A percentile compares a stretch with the other conserved stretches of the same genome.
phyloP scores from a whole-genome alignment of 371 early-diverging fungal species.

The Paraphysoderma sedebokerense region DNA sequence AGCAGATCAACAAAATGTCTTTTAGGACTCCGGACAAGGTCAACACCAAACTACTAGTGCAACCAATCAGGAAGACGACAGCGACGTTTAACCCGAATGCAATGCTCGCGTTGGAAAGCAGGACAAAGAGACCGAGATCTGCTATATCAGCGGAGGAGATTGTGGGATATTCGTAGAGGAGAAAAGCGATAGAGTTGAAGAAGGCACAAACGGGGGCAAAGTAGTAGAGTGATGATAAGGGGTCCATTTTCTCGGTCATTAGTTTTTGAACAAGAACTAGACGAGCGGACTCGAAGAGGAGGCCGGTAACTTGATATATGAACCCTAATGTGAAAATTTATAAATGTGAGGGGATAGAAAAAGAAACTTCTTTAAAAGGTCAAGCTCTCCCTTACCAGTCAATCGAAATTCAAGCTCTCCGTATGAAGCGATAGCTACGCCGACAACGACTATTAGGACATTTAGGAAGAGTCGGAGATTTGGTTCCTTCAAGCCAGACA shows the following conservation, averaged over 20 bases:
- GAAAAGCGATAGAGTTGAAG: constrained; percentile 9
- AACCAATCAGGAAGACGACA: constrained; percentile 13
- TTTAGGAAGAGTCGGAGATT: constrained; percentile 4
- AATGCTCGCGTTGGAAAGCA: constrained; percentile 6
- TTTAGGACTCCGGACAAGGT: constrained; percentile 12
- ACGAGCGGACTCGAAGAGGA: constrained; percentile 9
- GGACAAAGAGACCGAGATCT: constrained; percentile 2
- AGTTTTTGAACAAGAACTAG: constrained; percentile 13
- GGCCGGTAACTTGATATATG: constrained; percentile 8
- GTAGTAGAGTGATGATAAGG: constrained; percentile 9
- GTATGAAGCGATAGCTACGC: constrained; percentile 12
- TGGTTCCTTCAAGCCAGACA: constrained; percentile 2
- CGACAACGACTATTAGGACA: constrained; percentile 11
- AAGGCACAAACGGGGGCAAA: constrained; percentile 12
- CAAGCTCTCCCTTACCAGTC: too few relatives aligned
- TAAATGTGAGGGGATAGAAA: too few relatives aligned
- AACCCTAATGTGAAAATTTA: too few relatives aligned
- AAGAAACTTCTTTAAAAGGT: too few relatives aligned
- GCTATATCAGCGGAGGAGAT: constrained; percentile 2
- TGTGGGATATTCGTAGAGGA: constrained; percentile 4
- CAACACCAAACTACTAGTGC: constrained; percentile 11
- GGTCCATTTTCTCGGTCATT: constrained; percentile 13
- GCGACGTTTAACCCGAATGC: constrained; percentile 12
- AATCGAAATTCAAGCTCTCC: constrained; percentile 11
- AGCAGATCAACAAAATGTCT: constrained; percentile 11